Conservation (phyloP, 1,284 basidiomycete species). For the Apiotrichum laibachii region DNA sequence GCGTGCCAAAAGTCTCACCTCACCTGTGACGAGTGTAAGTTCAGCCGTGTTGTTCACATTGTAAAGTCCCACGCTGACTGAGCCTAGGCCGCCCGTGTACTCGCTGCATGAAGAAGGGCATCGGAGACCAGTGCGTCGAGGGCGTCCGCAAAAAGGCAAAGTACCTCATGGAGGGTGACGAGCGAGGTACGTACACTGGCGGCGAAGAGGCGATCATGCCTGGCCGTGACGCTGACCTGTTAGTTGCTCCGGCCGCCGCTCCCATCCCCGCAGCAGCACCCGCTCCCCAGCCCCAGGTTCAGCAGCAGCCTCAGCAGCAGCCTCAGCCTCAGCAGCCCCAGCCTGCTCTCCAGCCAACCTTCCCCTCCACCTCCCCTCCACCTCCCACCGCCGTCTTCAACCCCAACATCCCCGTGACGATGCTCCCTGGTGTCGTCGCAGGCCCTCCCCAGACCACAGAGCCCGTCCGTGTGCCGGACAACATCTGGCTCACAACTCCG, state of each 20-base stretch:
- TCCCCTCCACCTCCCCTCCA: constrained; percentile 14
- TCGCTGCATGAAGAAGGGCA: constrained; percentile 89
- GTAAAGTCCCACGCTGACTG: background rate
- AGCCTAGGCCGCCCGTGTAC: constrained; percentile 83
- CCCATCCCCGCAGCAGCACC: background rate
- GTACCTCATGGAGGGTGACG: constrained; percentile 87
- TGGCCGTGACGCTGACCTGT: background rate
- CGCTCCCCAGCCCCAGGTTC: background rate
- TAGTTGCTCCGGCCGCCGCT: constrained; percentile 5
- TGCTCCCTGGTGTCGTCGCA: constrained; percentile 17
- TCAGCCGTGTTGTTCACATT: background rate
- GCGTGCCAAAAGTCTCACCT: constrained; percentile 92
- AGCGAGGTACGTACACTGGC: constrained; percentile 62
- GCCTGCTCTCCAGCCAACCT: constrained; percentile 1
- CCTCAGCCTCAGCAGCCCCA: background rate
- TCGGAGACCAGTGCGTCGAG: constrained; percentile 83
- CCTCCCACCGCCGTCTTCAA: constrained; percentile 11
- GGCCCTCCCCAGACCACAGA: constrained; percentile 8
- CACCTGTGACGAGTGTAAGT: constrained; percentile 91
- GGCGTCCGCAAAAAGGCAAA: constrained; percentile 97
- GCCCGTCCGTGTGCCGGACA: constrained; percentile 21
- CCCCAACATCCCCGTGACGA: constrained; percentile 18
- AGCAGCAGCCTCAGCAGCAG: background rate
- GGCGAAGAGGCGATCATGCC: background rate
- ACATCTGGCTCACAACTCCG: constrained; percentile 28